A percentile compares a stretch with the other conserved stretches of the same genome.
Conservation (phyloP, 306 rosid species). For the Amphicarpaea edgeworthii region DNA sequence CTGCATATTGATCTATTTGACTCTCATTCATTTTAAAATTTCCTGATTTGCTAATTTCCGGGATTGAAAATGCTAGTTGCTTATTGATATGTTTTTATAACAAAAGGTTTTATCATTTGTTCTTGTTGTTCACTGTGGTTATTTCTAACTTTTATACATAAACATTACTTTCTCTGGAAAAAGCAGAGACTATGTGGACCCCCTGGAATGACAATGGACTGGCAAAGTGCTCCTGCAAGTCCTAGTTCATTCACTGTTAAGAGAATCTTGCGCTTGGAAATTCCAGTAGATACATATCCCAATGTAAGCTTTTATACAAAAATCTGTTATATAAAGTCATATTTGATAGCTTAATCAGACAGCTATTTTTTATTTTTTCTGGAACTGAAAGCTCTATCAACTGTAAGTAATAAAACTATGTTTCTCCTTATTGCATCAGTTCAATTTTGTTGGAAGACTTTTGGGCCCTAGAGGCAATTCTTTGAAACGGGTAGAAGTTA, state of each 20-base stretch:
- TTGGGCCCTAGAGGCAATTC: slow-evolving; percentile 95
- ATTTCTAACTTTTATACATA: slow-evolving; percentile 17
- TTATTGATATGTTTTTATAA: neutral
- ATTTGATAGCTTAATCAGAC: slow-evolving; percentile 36
- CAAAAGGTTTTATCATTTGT: slow-evolving; percentile 1
- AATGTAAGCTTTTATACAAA: slow-evolving; percentile 59
- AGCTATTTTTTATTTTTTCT: slow-evolving; percentile 17
- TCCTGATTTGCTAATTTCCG: neutral
- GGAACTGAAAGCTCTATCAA: slow-evolving; percentile 22
- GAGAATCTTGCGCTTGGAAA: slow-evolving; percentile 90
- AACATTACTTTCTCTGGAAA: slow-evolving; percentile 36
- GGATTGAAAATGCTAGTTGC: neutral
- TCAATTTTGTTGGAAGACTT: slow-evolving; percentile 96
- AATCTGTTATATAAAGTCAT: slow-evolving; percentile 25
- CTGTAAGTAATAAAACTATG: slow-evolving; percentile 34
- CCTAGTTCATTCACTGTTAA: slow-evolving; percentile 88
- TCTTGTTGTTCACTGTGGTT: neutral
- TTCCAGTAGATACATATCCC: slow-evolving; percentile 93
- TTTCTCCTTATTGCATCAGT: slow-evolving; percentile 54
- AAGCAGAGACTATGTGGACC: slow-evolving; percentile 80
- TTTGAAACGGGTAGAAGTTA: slow-evolving; percentile 92
- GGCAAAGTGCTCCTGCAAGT: slow-evolving; percentile 97
- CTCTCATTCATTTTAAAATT: neutral
- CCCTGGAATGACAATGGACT: slow-evolving; percentile 93
- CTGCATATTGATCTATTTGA: neutral